Conservation (phyloP, 768 basidiomycete species). For the Rubroboletus satanas region DNA sequence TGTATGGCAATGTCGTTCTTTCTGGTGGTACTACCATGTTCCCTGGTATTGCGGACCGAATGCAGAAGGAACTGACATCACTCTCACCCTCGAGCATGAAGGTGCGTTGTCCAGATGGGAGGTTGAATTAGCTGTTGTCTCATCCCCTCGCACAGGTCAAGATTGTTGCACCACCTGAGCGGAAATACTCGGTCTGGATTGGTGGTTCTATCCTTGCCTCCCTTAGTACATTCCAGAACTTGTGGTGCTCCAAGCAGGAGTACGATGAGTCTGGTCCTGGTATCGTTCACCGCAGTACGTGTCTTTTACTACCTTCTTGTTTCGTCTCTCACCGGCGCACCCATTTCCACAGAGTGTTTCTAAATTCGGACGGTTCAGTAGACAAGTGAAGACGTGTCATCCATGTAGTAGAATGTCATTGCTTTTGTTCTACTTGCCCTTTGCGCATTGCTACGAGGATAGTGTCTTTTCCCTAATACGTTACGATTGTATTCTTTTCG, state of each 20-base stretch:
- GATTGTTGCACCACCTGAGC: constrained; percentile 90
- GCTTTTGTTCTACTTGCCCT: constrained; percentile 11
- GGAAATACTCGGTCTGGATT: constrained; percentile 96
- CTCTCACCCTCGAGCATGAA: constrained; percentile 84
- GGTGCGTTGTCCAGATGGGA: constrained; percentile 33
- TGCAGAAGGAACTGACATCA: constrained; percentile 90
- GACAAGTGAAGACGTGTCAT: constrained; percentile 19
- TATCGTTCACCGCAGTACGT: constrained; percentile 75
- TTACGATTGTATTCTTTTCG: constrained; percentile 20
- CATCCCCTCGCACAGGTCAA: constrained; percentile 51
- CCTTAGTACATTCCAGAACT: constrained; percentile 92
- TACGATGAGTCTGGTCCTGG: constrained; percentile 83
- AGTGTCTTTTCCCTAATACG: constrained; percentile 16
- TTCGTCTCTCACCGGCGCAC: background rate
- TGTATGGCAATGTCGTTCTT: constrained; percentile 40
- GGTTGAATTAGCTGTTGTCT: background rate
- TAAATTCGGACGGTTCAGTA: constrained; percentile 19
- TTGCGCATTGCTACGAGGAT: constrained; percentile 15
- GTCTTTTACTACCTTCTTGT: background rate
- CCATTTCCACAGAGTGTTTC: constrained; percentile 22
- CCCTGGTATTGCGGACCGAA: constrained; percentile 92
- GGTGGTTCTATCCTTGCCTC: constrained; percentile 85
- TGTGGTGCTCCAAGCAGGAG: constrained; percentile 93
- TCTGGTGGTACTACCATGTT: constrained; percentile 93
- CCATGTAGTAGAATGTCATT: constrained; percentile 27